Evolutionary conservation across 2,329 filamentous ascomycete species (phyloP).

Genomic region (Scytalidium lignicola): DNA sequence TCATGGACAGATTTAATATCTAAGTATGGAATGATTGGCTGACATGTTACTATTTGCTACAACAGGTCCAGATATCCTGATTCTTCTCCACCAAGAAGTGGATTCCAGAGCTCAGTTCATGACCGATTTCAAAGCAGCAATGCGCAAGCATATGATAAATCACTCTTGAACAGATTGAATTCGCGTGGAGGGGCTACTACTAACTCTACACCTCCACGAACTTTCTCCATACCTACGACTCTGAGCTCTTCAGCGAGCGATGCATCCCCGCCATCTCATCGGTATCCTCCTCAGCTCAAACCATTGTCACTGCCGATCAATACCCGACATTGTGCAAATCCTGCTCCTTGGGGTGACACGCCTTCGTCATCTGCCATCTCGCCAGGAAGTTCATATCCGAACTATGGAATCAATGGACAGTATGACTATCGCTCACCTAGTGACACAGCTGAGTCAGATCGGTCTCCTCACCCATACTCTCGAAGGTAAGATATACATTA

Average conservation of each 20-base stretch:
- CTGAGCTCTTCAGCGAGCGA: constrained; percentile 28
- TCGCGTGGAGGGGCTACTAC: constrained; percentile 18
- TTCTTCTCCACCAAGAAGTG: constrained; percentile 12
- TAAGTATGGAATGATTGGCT: neutral
- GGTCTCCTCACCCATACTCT: constrained; percentile 22
- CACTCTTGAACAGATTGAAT: constrained; percentile 30
- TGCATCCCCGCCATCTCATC: constrained; percentile 27
- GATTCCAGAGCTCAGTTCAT: constrained; percentile 30
- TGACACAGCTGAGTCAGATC: constrained; percentile 24
- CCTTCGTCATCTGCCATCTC: constrained; percentile 24
- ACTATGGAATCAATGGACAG: constrained; percentile 15
- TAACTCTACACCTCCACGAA: constrained; percentile 27
- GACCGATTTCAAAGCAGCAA: constrained; percentile 26
- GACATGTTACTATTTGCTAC: neutral
- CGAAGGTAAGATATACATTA: constrained; percentile 35
- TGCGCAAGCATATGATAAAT: constrained; percentile 32
- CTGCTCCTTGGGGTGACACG: constrained; percentile 26
- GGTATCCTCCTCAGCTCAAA: constrained; percentile 25
- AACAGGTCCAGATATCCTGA: constrained; percentile 15
- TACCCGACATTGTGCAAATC: constrained; percentile 23
- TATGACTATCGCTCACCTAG: constrained; percentile 25
- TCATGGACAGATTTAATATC: no score
- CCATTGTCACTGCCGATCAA: constrained; percentile 30
- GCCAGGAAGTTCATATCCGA: constrained; percentile 19
- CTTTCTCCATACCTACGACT: constrained; percentile 17